Conservation (phyloP, 2,329 filamentous ascomycete genomes). For the Penicillium brasilianum region DNA sequence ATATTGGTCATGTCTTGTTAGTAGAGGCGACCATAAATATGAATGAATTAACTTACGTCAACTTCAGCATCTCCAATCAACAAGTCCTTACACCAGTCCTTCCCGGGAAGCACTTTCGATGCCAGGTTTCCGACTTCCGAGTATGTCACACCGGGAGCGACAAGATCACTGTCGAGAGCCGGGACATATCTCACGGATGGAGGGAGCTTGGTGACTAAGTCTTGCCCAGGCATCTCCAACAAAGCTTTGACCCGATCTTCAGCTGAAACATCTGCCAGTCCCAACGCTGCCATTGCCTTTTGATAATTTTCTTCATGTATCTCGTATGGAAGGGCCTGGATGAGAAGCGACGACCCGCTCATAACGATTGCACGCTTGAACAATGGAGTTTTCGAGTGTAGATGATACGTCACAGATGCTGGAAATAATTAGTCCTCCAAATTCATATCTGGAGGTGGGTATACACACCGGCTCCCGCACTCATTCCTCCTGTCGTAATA, state of each 20-base stretch:
- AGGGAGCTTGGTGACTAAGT: slow-evolving; percentile 50
- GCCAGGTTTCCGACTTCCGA: slow-evolving; percentile 28
- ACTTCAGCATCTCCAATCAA: slow-evolving; percentile 56
- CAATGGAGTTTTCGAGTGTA: slow-evolving; percentile 45
- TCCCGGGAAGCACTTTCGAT: slow-evolving; percentile 45
- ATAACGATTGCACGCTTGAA: slow-evolving; percentile 51
- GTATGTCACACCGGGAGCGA: slow-evolving; percentile 37
- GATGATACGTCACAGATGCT: slow-evolving; percentile 41
- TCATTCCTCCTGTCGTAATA: slow-evolving; percentile 54
- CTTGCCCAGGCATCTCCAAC: slow-evolving; percentile 45
- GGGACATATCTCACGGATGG: slow-evolving; percentile 42
- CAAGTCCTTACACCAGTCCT: slow-evolving; percentile 53
- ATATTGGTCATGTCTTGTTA: slow-evolving; percentile 8
- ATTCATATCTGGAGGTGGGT: neutral
- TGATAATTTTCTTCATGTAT: slow-evolving; percentile 51
- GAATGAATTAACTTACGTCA: slow-evolving; percentile 45
- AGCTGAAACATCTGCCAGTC: slow-evolving; percentile 42
- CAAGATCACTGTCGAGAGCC: slow-evolving; percentile 51
- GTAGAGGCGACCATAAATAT: neutral
- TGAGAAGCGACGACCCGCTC: slow-evolving; percentile 52
- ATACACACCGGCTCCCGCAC: slow-evolving; percentile 49
- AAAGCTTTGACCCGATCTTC: slow-evolving; percentile 52
- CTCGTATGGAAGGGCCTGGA: slow-evolving; percentile 45
- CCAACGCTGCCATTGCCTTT: slow-evolving; percentile 47
- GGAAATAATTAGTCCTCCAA: slow-evolving; percentile 12